phyloP scores from a whole-genome alignment of 345 rosid species.

The Punica granatum region DNA sequence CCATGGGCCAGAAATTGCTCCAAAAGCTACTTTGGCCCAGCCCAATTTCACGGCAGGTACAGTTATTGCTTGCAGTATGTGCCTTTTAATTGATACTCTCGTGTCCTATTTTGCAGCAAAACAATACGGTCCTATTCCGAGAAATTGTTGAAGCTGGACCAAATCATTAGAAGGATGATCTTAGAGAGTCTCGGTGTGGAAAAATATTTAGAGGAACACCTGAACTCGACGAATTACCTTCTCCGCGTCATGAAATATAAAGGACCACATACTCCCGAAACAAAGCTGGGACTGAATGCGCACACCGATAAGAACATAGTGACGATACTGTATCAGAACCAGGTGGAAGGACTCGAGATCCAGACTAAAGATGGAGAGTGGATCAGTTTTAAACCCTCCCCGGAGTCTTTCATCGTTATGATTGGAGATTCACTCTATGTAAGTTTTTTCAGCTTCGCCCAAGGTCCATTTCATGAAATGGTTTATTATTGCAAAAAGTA shows the following conservation, averaged over 20 bases:
- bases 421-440: slow-evolving; percentile 52
- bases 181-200: slow-evolving; percentile 45
- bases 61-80: too few species aligned
- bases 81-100: too few species aligned
- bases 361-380: slow-evolving; percentile 42
- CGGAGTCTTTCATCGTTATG: slow-evolving; percentile 44
- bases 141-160: slow-evolving; percentile 34
- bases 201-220: slow-evolving; percentile 48
- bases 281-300: slow-evolving; percentile 30
- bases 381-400: slow-evolving; percentile 43
- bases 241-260: slow-evolving; percentile 47
- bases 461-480: too few species aligned
- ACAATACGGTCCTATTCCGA: slow-evolving; percentile 23
- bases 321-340: slow-evolving; percentile 53
- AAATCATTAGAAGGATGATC: slow-evolving; percentile 38
- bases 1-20: too few species aligned
- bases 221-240: slow-evolving; percentile 46
- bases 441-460: background rate
- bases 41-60: too few species aligned
- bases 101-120: slow-evolving; percentile 22
- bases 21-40: too few species aligned
- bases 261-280: slow-evolving; percentile 43
- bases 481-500: too few species aligned
- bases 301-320: slow-evolving; percentile 58
- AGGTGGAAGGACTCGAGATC: slow-evolving; percentile 48